phyloP scores from a whole-genome alignment of 1,284 basidiomycete species.

The Ustilago bromivora region DNA sequence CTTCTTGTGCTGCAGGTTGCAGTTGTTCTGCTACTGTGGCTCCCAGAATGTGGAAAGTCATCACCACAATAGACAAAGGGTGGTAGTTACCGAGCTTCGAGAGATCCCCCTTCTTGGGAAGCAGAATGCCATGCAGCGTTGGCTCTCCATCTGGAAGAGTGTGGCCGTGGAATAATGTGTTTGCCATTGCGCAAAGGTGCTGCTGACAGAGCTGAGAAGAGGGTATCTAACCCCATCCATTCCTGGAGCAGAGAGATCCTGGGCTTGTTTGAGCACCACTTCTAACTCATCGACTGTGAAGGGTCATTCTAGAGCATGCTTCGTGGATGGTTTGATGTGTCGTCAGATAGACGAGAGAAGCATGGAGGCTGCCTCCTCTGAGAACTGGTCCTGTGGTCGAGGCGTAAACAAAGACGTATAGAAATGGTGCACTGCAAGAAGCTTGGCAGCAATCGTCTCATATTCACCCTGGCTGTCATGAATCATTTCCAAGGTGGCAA shows the following conservation, averaged over 20 bases:
- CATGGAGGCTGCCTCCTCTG: not conserved
- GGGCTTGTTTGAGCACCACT: not conserved
- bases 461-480: not conserved
- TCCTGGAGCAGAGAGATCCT: not conserved
- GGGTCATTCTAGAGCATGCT: not conserved
- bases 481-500: not conserved
- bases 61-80: too few species aligned
- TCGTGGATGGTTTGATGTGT: not conserved
- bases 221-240: not conserved
- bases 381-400: not conserved
- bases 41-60: too few species aligned
- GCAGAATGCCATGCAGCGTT: too few species aligned
- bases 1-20: too few species aligned
- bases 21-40: too few species aligned
- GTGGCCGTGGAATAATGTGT: too few species aligned
- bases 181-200: too few species aligned
- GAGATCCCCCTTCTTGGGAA: too few species aligned
- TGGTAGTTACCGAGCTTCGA: too few species aligned
- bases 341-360: not conserved
- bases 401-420: not conserved
- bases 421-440: not conserved
- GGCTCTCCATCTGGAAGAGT: too few species aligned
- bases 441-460: not conserved
- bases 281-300: not conserved
- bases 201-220: not conserved